phyloP scores from a whole-genome alignment of 2,329 filamentous ascomycete genomes.

The Aureobasidium sp. region DNA sequence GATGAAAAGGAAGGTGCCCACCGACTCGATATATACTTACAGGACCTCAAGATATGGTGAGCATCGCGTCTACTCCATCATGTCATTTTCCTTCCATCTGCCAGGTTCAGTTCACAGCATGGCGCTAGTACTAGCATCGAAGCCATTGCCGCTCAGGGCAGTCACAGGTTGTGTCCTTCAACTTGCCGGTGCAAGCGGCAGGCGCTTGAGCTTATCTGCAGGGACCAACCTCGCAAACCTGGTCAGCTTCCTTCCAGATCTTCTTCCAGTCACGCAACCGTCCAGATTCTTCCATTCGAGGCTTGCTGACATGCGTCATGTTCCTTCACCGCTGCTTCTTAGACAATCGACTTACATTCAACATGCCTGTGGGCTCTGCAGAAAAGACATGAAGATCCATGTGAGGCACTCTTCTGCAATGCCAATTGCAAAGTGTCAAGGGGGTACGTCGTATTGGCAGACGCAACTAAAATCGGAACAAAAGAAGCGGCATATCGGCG shows the following conservation, averaged over 20 bases:
- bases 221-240: slow-evolving; percentile 1
- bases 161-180: background rate
- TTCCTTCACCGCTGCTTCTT: slow-evolving; percentile 7
- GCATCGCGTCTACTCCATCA: background rate
- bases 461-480: background rate
- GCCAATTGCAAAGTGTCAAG: background rate
- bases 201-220: slow-evolving; percentile 8
- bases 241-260: slow-evolving; percentile 2
- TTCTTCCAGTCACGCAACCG: background rate
- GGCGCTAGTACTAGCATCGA: background rate
- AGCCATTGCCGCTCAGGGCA: background rate
- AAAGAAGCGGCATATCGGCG: background rate
- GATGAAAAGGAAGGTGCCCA: background rate
- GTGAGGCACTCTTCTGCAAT: slow-evolving; percentile 2
- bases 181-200: background rate
- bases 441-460: background rate
- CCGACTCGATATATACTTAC: slow-evolving; percentile 2
- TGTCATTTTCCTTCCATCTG: background rate
- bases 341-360: background rate
- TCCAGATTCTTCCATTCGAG: background rate
- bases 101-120: background rate
- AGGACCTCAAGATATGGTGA: background rate
- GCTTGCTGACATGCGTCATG: background rate
- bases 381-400: slow-evolving; percentile 2
- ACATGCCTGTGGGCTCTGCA: background rate